phyloP scores from a whole-genome alignment of 2,329 filamentous ascomycete species.

The Colletotrichum sp. region DNA sequence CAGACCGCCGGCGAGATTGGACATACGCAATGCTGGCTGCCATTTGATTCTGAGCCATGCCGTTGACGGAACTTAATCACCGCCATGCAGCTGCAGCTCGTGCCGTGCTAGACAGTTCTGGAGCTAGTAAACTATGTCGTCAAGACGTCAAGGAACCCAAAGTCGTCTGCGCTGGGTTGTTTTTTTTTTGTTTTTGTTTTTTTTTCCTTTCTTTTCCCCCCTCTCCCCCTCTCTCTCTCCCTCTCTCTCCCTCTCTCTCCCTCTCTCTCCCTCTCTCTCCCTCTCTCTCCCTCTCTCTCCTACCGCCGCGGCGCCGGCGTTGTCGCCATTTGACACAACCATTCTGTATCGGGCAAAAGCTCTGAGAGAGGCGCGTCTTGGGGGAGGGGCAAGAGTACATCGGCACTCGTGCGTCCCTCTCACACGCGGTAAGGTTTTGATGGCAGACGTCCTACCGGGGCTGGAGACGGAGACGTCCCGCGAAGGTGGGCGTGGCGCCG shows the following conservation, averaged over 20 bases:
- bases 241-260: too few relatives aligned
- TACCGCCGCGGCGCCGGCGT: not conserved
- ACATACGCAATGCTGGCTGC: constrained; percentile 7
- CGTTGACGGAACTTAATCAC: not conserved
- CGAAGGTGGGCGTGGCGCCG: not conserved
- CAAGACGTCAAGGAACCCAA: not conserved
- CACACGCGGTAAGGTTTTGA: not conserved
- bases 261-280: too few relatives aligned
- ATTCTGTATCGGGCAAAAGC: not conserved
- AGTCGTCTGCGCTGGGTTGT: not conserved
- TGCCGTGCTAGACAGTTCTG: not conserved
- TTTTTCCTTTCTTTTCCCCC: not conserved
- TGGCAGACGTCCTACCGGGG: not conserved
- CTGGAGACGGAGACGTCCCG: not conserved
- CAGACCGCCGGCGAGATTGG: constrained; percentile 11
- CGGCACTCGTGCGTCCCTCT: not conserved
- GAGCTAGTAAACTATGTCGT: not conserved
- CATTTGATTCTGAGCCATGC: not conserved
- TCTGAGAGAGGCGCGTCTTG: not conserved
- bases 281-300: too few relatives aligned
- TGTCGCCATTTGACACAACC: not conserved
- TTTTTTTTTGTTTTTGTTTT: not conserved
- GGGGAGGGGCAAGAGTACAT: not conserved
- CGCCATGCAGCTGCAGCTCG: not conserved
- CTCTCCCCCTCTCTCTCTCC: too few relatives aligned